phyloP scores from a whole-genome alignment of 2,329 filamentous ascomycete species.

The Emmonsiellopsis sp. region DNA sequence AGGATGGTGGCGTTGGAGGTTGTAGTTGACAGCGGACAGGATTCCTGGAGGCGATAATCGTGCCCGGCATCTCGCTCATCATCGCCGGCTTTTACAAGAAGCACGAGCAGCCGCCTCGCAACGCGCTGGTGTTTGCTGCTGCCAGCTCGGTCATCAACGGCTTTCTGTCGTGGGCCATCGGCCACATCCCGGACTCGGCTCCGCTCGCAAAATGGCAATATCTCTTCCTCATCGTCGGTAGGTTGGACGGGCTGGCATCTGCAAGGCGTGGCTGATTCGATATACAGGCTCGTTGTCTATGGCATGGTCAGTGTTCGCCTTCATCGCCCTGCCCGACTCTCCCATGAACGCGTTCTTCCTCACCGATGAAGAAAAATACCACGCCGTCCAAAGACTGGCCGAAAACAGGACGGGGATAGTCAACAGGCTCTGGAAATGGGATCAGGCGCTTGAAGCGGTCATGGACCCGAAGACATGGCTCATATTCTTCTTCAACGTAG shows the following conservation, averaged over 20 bases:
- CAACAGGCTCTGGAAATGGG: slow-evolving; percentile 21
- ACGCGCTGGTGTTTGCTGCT: slow-evolving; percentile 30
- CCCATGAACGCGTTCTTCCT: slow-evolving; percentile 48
- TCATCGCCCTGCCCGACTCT: slow-evolving; percentile 35
- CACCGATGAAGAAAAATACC: slow-evolving; percentile 41
- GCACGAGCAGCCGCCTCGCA: slow-evolving; percentile 27
- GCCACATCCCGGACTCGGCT: slow-evolving; percentile 39
- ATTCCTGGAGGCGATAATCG: slow-evolving; percentile 26
- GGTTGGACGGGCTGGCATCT: not conserved
- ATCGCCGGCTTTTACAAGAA: slow-evolving; percentile 33
- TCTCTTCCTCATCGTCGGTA: slow-evolving; percentile 48
- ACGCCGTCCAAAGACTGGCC: slow-evolving; percentile 34
- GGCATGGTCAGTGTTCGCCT: slow-evolving; percentile 41
- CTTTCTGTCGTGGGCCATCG: slow-evolving; percentile 42
- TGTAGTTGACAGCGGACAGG: slow-evolving; percentile 6
- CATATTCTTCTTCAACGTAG: slow-evolving; percentile 24
- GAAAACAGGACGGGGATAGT: slow-evolving; percentile 32
- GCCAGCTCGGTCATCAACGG: slow-evolving; percentile 23
- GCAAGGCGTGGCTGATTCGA: not conserved
- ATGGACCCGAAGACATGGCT: slow-evolving; percentile 31
- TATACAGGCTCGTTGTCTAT: slow-evolving; percentile 32
- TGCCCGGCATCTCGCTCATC: slow-evolving; percentile 27
- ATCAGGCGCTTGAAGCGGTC: slow-evolving; percentile 23
- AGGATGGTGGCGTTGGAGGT: too few relatives aligned
- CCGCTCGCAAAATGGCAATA: slow-evolving; percentile 46